Conservation (phyloP, 257 asterid genomes). For the Nicotiana otophora region DNA sequence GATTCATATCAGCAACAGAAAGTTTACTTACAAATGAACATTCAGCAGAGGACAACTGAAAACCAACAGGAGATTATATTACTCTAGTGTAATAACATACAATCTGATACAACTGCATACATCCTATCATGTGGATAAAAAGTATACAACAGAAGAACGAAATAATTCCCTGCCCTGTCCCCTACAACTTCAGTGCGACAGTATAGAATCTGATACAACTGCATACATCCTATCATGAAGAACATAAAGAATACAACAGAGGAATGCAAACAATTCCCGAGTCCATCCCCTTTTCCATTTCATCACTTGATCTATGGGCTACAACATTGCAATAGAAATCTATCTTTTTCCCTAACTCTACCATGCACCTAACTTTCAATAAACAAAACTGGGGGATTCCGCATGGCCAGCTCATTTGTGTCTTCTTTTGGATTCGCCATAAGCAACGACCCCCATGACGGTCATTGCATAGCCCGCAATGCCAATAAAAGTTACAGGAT, state of each 20-base stretch:
- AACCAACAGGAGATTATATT: neutral
- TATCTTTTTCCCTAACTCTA: neutral
- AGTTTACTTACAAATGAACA: neutral
- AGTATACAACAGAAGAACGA: neutral
- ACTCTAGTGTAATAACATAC: neutral
- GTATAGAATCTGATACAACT: neutral
- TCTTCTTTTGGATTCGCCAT: constrained; percentile 30
- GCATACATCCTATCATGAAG: neutral
- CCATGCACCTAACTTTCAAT: neutral
- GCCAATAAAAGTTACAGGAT: constrained; percentile 29
- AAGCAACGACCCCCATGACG: constrained; percentile 24
- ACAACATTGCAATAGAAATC: neutral
- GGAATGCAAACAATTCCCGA: neutral
- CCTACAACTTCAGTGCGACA: neutral
- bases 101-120: neutral
- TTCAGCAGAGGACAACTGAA: neutral
- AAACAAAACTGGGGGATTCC: neutral
- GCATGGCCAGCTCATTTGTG: constrained; percentile 11
- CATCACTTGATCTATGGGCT: neutral
- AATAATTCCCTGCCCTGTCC: neutral
- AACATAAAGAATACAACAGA: neutral
- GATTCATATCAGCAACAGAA: neutral
- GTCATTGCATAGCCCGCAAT: constrained; percentile 25
- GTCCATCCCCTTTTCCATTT: neutral
- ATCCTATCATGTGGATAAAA: neutral